Base-by-base conservation (phyloP, 2,329 filamentous ascomycete species). In the Ophiostoma piceae region DNA sequence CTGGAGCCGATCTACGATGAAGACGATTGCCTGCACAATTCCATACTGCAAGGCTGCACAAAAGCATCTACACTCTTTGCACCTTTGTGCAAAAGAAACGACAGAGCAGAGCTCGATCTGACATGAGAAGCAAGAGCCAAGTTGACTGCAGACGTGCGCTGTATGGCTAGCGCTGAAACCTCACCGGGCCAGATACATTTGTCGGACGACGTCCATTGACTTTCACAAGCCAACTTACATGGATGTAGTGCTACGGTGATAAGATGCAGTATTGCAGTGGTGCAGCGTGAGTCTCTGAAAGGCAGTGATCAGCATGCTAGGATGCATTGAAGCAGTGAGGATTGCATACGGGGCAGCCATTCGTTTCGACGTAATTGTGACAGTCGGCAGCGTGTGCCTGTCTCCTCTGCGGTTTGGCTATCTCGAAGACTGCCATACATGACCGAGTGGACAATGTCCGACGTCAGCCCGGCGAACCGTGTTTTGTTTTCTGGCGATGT, bases 351-450 rank as follows among this genome's bases (percentile, higher is more conserved):
- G 26, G 57, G 57, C 57, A 57, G 51, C 22, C 51, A 57, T 26
- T 26, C 11, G 57, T 62, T 62, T 62, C 57, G 26, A 32, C 26
- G 26, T 62, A 32, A 62, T 62, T 62, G 57, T 62, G 57, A 62
- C 57, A 19, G 12, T 60, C 57, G n/a, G 57, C 57, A 26, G 51
- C 8, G 51, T n/a, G 51, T 26, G 22, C 11, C 22, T 26, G 51
- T 9, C 8, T 22, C n/a, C 47, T n/a, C 47, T 54, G 16, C 19
- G n/a, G 51, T 26, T 26, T 26, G 11, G 7, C 43, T 57, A 4
- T 26, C n/a, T 26, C 9, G 47, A 19, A 51, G 6, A n/a, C 19
- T 19, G 7, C 19, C 43, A 19, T 47, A 7, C 16, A 26, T 57
- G 51, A 9, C 26, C 8, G 51, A 57, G 22, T 26, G n/a, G 51